Percentiles rank a stretch among this genome's conserved stretches.
Conservation (phyloP, 2,329 filamentous ascomycete species). For the Orbilia ellipsospora region DNA sequence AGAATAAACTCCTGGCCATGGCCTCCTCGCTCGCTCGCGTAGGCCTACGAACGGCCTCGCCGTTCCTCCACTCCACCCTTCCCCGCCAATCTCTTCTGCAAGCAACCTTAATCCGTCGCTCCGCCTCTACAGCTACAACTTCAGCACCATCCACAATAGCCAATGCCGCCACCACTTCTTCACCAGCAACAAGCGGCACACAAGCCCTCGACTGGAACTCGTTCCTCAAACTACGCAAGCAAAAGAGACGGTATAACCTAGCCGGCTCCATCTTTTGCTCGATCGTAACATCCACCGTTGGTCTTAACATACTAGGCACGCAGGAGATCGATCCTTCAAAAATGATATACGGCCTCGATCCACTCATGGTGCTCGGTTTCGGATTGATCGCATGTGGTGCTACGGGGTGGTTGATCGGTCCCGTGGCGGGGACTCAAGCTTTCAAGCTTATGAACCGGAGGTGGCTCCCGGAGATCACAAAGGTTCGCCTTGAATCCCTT, state of each 20-base stretch:
- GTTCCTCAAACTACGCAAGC: slow-evolving; percentile 90
- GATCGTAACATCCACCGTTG: slow-evolving; percentile 71
- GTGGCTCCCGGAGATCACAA: slow-evolving; percentile 76
- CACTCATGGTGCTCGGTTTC: slow-evolving; percentile 83
- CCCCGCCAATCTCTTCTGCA: slow-evolving; percentile 20
- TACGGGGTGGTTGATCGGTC: slow-evolving; percentile 89
- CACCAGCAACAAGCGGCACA: slow-evolving; percentile 12
- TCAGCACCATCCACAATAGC: slow-evolving; percentile 2
- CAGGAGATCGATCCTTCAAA: slow-evolving; percentile 78
- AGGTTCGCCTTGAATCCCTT: slow-evolving; percentile 62
- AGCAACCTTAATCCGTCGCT: slow-evolving; percentile 4
- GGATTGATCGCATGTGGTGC: slow-evolving; percentile 80
- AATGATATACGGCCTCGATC: slow-evolving; percentile 82
- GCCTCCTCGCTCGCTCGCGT: slow-evolving; percentile 42
- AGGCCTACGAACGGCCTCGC: slow-evolving; percentile 51
- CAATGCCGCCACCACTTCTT: slow-evolving; percentile 1
- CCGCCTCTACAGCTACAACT: slow-evolving; percentile 12
- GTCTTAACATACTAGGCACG: slow-evolving; percentile 74
- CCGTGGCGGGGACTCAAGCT: slow-evolving; percentile 79
- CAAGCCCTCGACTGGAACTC: slow-evolving; percentile 80
- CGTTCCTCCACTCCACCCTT: slow-evolving; percentile 21
- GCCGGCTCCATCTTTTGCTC: slow-evolving; percentile 77
- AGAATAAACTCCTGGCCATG: slow-evolving; percentile 16
- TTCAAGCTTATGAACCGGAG: slow-evolving; percentile 81
- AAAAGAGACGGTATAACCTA: slow-evolving; percentile 84